These are phyloP conservation scores for Fraxinus anomala DNA, from an alignment of 257 asterid genomes.

Conservation along the genomic window DNA sequence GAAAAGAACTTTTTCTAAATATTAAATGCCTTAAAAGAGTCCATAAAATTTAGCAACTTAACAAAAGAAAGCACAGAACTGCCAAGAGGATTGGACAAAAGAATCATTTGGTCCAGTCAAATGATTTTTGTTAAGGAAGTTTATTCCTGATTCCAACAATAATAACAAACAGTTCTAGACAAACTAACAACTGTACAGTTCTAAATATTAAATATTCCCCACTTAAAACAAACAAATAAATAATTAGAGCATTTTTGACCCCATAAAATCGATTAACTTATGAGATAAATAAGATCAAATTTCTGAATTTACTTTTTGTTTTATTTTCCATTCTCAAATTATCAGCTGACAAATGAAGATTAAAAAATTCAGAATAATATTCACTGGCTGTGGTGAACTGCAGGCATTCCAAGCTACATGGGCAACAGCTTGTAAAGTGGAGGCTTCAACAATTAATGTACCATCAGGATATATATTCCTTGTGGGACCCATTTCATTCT, in stretches of 20 bases:
- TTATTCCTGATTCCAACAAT: conserved; percentile 31
- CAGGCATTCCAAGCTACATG: conserved; percentile 95
- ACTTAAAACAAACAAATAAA: neutral
- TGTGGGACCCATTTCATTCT: conserved; percentile 87
- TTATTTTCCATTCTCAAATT: neutral
- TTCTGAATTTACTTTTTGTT: neutral
- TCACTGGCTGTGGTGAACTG: conserved; percentile 20
- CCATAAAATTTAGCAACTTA: neutral
- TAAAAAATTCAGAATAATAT: neutral
- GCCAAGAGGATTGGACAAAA: conserved; percentile 38
- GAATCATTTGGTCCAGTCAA: conserved; percentile 39
- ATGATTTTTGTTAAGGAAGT: conserved; percentile 37
- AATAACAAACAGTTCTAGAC: conserved; percentile 25
- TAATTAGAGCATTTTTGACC: neutral
- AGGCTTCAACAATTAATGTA: conserved; percentile 64
- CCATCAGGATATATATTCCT: conserved; percentile 69
- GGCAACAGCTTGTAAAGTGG: conserved; percentile 80
- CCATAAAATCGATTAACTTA: neutral
- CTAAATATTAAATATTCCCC: conserved; percentile 18
- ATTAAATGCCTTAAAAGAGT: neutral
- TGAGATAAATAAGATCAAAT: neutral
- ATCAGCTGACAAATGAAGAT: neutral
- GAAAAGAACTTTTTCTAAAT: too few relatives aligned
- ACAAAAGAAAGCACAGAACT: conserved; percentile 4
- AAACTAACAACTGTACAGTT: conserved; percentile 27